Evolutionary conservation across 768 basidiomycete species (phyloP).

Genomic region (Boletales sp.): DNA sequence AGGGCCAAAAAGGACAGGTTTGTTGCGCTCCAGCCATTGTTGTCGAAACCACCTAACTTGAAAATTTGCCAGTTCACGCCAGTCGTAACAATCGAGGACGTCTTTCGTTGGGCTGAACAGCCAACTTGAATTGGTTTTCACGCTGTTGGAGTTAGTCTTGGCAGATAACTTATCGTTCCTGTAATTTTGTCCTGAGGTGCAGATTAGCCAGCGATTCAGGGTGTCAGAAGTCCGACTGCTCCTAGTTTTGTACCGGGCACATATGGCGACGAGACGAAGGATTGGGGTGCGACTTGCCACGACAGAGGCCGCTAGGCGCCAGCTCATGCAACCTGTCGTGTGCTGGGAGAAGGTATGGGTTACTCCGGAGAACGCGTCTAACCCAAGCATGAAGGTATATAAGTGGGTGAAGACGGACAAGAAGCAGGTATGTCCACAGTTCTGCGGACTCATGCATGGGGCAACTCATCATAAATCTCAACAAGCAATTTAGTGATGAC

Average conservation of each 20-base stretch:
- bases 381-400: conserved; percentile 60
- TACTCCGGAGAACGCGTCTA: conserved; percentile 51
- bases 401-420: conserved; percentile 83
- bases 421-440: conserved; percentile 52
- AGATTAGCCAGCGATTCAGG: neutral
- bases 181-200: neutral
- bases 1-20: conserved; percentile 16
- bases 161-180: neutral
- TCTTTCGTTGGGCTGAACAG: conserved; percentile 59
- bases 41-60: neutral
- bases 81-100: conserved; percentile 33
- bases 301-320: conserved; percentile 76
- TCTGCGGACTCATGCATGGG: neutral
- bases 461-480: conserved; percentile 3
- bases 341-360: conserved; percentile 84
- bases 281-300: conserved; percentile 75
- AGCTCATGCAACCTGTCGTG: conserved; percentile 86
- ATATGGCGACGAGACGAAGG: conserved; percentile 71
- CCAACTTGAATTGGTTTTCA: conserved; percentile 13
- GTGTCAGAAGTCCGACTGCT: conserved; percentile 19
- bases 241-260: neutral
- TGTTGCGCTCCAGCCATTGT: neutral
- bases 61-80: conserved; percentile 8
- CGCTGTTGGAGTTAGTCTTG: neutral
- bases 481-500: conserved; percentile 84